These are phyloP conservation scores for Ascosphaera apis DNA, from an alignment of 2,329 filamentous ascomycete species.

Conservation along the genomic window DNA sequence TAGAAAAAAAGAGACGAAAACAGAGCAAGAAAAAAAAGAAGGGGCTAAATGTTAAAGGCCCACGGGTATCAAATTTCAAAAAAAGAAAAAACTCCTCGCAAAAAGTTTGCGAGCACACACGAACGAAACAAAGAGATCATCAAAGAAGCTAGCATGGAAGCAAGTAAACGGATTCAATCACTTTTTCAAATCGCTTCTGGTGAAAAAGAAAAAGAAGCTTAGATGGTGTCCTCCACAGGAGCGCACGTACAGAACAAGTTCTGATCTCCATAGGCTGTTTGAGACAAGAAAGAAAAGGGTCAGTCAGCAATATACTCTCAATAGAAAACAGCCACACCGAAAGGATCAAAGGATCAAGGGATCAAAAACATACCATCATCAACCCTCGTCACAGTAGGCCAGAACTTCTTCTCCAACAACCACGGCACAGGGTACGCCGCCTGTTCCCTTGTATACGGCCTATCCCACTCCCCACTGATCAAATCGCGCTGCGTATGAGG, in stretches of 20 bases:
- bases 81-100: no score
- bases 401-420: slow-evolving; percentile 91
- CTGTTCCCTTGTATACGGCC: slow-evolving; percentile 58
- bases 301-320: slow-evolving; percentile 5
- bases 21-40: no score
- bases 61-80: no score
- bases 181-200: neutral
- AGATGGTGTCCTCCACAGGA: slow-evolving; percentile 39
- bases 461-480: slow-evolving; percentile 51
- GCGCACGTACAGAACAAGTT: slow-evolving; percentile 92
- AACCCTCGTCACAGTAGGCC: slow-evolving; percentile 67
- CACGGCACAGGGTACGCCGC: slow-evolving; percentile 71
- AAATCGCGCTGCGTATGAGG: slow-evolving; percentile 73
- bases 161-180: no score
- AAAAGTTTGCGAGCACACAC: no score
- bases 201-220: neutral
- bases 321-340: slow-evolving; percentile 4
- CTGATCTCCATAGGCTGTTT: slow-evolving; percentile 58
- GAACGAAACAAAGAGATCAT: no score
- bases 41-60: no score
- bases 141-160: no score
- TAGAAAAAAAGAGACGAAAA: no score
- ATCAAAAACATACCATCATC: slow-evolving; percentile 51
- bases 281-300: slow-evolving; percentile 4
- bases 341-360: slow-evolving; percentile 7